Conservation (phyloP, 2,329 filamentous ascomycete species). For the Talaromyces sp. region DNA sequence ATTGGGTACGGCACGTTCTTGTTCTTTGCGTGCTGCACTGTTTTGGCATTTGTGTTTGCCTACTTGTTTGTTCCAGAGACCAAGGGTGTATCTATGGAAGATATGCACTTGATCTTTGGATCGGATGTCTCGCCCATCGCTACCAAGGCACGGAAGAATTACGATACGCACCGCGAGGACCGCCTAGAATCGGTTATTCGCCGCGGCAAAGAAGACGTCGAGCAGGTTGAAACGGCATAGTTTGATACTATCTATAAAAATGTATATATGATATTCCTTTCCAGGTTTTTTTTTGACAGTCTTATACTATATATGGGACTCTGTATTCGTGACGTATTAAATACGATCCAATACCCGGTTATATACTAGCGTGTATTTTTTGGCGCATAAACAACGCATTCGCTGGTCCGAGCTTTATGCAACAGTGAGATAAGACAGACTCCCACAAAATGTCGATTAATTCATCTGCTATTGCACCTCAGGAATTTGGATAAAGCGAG, state of each 20-base stretch:
- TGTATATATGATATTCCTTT: no score
- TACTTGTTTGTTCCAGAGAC: slow-evolving; percentile 5
- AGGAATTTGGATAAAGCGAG: not conserved
- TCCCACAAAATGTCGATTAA: not conserved
- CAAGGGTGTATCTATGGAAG: slow-evolving; percentile 1
- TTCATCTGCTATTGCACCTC: not conserved
- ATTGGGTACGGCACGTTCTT: slow-evolving; percentile 4
- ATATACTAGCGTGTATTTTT: not conserved
- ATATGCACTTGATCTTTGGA: slow-evolving; percentile 7
- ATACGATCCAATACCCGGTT: no score
- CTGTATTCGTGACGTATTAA: no score
- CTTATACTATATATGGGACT: no score
- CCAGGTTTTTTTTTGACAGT: not conserved
- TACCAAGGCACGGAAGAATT: not conserved
- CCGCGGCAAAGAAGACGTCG: not conserved
- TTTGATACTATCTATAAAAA: no score
- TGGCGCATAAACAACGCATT: not conserved
- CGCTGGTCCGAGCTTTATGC: not conserved
- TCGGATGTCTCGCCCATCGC: not conserved
- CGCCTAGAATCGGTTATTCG: not conserved
- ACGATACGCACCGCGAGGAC: not conserved
- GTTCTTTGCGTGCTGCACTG: slow-evolving; percentile 4
- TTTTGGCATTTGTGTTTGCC: not conserved
- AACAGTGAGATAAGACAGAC: not conserved
- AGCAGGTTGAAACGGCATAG: not conserved